These are phyloP conservation scores for Scytalidium lignicola DNA, from an alignment of 2,329 filamentous ascomycete genomes.

Conservation along the genomic window DNA sequence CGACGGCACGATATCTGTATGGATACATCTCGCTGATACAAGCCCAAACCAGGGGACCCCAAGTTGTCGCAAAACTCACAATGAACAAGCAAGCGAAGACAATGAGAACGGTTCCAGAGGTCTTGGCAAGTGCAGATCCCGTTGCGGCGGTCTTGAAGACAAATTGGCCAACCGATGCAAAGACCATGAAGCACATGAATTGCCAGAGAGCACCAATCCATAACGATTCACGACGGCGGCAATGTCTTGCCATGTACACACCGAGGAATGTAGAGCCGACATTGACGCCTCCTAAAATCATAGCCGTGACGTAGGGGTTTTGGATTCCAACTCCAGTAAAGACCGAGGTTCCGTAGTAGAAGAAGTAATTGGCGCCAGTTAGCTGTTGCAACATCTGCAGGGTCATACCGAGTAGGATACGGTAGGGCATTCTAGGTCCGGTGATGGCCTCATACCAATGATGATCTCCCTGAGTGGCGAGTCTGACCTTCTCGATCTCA, in stretches of 20 bases:
- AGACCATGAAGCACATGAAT: constrained; percentile 61
- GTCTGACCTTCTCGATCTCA: constrained; percentile 41
- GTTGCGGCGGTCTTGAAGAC: constrained; percentile 50
- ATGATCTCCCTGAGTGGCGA: constrained; percentile 46
- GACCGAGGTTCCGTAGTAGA: constrained; percentile 63
- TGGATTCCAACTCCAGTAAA: constrained; percentile 62
- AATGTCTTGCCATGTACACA: constrained; percentile 63
- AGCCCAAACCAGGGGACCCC: constrained; percentile 67
- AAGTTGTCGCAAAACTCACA: constrained; percentile 63
- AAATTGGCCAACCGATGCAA: constrained; percentile 49
- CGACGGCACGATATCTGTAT: constrained; percentile 54
- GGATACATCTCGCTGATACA: constrained; percentile 65
- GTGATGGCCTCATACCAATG: constrained; percentile 60
- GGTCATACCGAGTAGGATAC: constrained; percentile 55
- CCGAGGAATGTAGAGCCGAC: constrained; percentile 50
- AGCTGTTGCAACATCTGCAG: constrained; percentile 64
- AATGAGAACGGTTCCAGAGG: constrained; percentile 64
- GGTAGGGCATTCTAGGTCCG: constrained; percentile 54
- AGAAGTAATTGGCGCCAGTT: constrained; percentile 58
- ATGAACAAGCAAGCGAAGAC: constrained; percentile 72
- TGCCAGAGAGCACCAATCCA: constrained; percentile 64
- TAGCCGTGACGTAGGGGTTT: constrained; percentile 62
- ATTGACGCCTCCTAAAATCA: constrained; percentile 65
- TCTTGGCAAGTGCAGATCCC: constrained; percentile 36
- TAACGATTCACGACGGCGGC: constrained; percentile 63